These are phyloP conservation scores for Candida quercuum DNA, from an alignment of 805 yeast species.

Conservation along the genomic window DNA sequence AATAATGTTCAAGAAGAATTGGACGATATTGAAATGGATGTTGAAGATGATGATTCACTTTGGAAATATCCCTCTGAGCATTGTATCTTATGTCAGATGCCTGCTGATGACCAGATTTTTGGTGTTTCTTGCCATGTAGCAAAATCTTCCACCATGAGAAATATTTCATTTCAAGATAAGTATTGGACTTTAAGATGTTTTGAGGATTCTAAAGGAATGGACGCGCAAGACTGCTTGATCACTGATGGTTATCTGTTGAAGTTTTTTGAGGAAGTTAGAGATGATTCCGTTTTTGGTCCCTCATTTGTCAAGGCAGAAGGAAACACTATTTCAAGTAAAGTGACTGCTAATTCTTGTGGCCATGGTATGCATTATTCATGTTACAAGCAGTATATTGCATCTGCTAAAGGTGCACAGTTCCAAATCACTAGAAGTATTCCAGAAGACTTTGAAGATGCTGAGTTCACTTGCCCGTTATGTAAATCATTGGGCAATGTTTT, in stretches of 20 bases:
- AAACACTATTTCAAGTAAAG: constrained; percentile 5
- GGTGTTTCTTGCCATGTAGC: constrained; percentile 67
- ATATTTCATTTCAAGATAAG: constrained; percentile 54
- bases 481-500: constrained; percentile 81
- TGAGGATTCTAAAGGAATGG: constrained; percentile 32
- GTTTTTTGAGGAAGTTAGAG: constrained; percentile 32
- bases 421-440: constrained; percentile 83
- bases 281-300: constrained; percentile 54
- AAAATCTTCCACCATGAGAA: constrained; percentile 54
- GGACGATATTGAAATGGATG: constrained; percentile 34
- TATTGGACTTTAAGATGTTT: constrained; percentile 66
- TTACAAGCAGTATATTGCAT: constrained; percentile 54
- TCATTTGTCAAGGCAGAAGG: constrained; percentile 49
- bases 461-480: constrained; percentile 87
- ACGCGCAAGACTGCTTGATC: constrained; percentile 11
- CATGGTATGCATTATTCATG: constrained; percentile 91
- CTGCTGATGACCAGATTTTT: constrained; percentile 59
- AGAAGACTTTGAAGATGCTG: constrained; percentile 62
- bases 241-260: constrained; percentile 32
- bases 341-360: constrained; percentile 69
- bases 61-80: constrained; percentile 73
- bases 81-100: constrained; percentile 81
- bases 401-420: constrained; percentile 49
- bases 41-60: constrained; percentile 27
- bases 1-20: constrained; percentile 29